These are phyloP conservation scores for Aspergillus jensenii DNA, from an alignment of 2,329 filamentous ascomycete species.

Conservation along the genomic window DNA sequence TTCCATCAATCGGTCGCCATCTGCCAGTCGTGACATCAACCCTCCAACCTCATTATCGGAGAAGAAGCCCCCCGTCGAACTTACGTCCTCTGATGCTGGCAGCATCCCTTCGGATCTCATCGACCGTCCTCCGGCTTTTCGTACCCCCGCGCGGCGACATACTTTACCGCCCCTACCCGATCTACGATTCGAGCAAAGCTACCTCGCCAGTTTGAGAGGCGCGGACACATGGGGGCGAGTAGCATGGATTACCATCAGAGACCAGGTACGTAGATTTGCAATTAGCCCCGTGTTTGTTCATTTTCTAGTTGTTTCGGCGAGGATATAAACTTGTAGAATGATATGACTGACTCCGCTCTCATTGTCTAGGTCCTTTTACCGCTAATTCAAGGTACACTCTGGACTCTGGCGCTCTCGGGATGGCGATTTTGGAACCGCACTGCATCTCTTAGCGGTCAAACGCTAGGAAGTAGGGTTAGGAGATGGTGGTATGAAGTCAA, in stretches of 20 bases:
- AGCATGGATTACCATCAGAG: conserved; percentile 78
- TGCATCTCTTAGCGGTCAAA: conserved; percentile 73
- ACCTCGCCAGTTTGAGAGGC: conserved; percentile 80
- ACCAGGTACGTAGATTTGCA: conserved; percentile 64
- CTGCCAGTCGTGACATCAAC: conserved; percentile 72
- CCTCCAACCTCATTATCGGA: conserved; percentile 72
- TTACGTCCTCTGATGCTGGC: conserved; percentile 40
- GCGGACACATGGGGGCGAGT: conserved; percentile 80
- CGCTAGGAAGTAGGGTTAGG: conserved; percentile 72
- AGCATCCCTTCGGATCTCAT: conserved; percentile 51
- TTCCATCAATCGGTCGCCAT: conserved; percentile 72
- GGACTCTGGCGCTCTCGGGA: conserved; percentile 78
- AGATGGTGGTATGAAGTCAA: conserved; percentile 97
- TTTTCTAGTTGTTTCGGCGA: not conserved
- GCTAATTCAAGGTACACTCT: conserved; percentile 82
- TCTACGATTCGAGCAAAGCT: conserved; percentile 96
- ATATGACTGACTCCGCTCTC: not conserved
- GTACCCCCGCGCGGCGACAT: conserved; percentile 36
- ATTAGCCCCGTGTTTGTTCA: not conserved
- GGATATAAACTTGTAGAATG: not conserved
- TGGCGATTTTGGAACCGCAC: conserved; percentile 89
- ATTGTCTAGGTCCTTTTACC: conserved; percentile 72
- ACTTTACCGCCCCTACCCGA: conserved; percentile 74
- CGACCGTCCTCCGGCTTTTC: conserved; percentile 35
- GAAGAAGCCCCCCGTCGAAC: conserved; percentile 62